Percentiles rank a stretch among this genome's conserved stretches.
Evolutionary conservation across 108 stramenopile genomes (phyloP).

Genomic region (Cylindrotheca closterium): DNA sequence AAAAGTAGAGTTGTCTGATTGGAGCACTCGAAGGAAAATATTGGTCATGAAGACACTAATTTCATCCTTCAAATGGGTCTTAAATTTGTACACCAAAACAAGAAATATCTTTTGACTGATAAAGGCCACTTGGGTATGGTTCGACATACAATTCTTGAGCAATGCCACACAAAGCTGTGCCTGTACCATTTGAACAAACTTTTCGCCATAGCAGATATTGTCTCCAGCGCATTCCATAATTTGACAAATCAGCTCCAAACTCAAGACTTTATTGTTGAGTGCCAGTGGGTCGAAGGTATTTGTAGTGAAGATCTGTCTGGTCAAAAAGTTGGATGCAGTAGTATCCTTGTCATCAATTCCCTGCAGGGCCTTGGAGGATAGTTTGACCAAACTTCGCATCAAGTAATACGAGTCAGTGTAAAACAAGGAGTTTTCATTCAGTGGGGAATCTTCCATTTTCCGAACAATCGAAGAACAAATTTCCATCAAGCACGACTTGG

Average conservation of each 20-base stretch:
- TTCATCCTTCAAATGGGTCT: constrained; percentile 89
- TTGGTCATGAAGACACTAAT: constrained; percentile 97
- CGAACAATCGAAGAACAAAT: constrained; percentile 89
- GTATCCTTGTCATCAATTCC: constrained; percentile 56
- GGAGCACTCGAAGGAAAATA: constrained; percentile 93
- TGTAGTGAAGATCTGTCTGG: constrained; percentile 32
- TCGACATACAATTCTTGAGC: constrained; percentile 95
- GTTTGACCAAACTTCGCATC: constrained; percentile 94
- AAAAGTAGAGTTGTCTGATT: constrained; percentile 92
- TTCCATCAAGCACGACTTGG: constrained; percentile 88
- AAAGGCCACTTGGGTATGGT: constrained; percentile 88
- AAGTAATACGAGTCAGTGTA: constrained; percentile 95
- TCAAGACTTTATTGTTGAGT: constrained; percentile 86
- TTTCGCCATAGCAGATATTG: constrained; percentile 78
- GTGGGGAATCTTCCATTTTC: constrained; percentile 85
- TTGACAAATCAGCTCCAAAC: constrained; percentile 89
- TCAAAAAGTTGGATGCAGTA: constrained; percentile 23
- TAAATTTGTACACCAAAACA: constrained; percentile 89
- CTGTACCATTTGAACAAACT: constrained; percentile 92
- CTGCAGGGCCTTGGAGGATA: constrained; percentile 83
- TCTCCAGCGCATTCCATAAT: constrained; percentile 83
- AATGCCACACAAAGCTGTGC: constrained; percentile 91
- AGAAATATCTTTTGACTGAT: constrained; percentile 95
- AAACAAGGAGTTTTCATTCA: constrained; percentile 62
- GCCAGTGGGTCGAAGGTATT: constrained; percentile 75